Evolutionary conservation across 2,329 filamentous ascomycete species (phyloP).

Genomic region (Fusarium sp.): DNA sequence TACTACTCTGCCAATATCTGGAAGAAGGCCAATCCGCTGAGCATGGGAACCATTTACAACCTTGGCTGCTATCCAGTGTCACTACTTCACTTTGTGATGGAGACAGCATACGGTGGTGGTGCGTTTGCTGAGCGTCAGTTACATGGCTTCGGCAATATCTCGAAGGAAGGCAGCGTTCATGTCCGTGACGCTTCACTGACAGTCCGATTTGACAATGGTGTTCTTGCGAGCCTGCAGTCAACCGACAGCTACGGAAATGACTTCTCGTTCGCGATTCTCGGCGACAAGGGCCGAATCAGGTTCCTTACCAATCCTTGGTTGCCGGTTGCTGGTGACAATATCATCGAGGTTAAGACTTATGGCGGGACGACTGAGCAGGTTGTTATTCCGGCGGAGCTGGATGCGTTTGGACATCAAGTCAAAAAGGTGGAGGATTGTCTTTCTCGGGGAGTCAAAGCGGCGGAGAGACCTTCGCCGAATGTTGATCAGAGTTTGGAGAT

Average conservation of each 20-base stretch:
- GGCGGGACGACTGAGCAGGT: not conserved
- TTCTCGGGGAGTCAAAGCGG: not conserved
- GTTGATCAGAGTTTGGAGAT: conserved; percentile 24
- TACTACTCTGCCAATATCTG: conserved; percentile 27
- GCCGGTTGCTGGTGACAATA: conserved; percentile 1
- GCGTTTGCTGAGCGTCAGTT: conserved; percentile 3
- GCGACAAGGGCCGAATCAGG: conserved; percentile 4
- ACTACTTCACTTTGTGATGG: conserved; percentile 3
- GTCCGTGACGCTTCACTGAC: conserved; percentile 22
- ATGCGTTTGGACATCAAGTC: conserved; percentile 16
- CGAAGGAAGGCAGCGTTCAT: not conserved
- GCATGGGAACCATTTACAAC: conserved; percentile 19
- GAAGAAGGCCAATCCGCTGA: conserved; percentile 22
- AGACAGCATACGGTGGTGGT: not conserved
- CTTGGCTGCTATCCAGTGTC: conserved; percentile 18
- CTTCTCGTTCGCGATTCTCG: conserved; percentile 2
- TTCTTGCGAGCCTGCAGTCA: conserved; percentile 15
- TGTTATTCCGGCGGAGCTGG: not conserved
- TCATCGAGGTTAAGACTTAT: conserved; percentile 23
- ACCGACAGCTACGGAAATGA: conserved; percentile 25
- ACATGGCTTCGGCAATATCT: conserved; percentile 16
- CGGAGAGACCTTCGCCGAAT: conserved; percentile 17
- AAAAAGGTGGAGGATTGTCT: conserved; percentile 18
- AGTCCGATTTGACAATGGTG: conserved; percentile 10
- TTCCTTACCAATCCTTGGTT: conserved; percentile 25